Evolutionary conservation across 768 basidiomycete species (phyloP).

Genomic region (Rubroboletus pulcherrimus): DNA sequence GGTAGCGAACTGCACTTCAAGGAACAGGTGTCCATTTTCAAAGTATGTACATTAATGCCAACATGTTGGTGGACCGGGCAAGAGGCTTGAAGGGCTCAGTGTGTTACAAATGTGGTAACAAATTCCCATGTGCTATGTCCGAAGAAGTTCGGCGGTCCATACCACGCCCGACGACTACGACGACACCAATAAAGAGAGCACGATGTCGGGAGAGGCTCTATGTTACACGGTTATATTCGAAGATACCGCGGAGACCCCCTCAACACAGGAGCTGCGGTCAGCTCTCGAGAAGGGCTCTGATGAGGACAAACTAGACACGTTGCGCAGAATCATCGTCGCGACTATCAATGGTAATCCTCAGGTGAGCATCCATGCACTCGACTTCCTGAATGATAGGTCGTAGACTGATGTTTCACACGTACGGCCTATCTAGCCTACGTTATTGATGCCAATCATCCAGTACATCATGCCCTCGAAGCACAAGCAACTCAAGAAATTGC

Average conservation of each 20-base stretch:
- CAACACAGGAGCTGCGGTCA: constrained; percentile 76
- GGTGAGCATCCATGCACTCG: constrained; percentile 41
- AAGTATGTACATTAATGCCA: not conserved
- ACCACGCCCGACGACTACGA: constrained; percentile 7
- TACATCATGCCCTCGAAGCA: constrained; percentile 93
- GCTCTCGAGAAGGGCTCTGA: constrained; percentile 93
- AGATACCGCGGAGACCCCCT: constrained; percentile 67
- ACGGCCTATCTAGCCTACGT: constrained; percentile 53
- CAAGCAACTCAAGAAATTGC: constrained; percentile 94
- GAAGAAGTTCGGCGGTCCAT: not conserved
- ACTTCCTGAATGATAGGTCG: not conserved
- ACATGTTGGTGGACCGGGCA: not conserved
- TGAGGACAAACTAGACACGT: constrained; percentile 94
- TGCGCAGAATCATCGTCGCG: constrained; percentile 88
- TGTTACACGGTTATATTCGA: constrained; percentile 82
- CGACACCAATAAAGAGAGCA: constrained; percentile 10
- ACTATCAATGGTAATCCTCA: constrained; percentile 95
- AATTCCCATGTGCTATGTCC: constrained; percentile 2
- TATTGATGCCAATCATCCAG: constrained; percentile 99
- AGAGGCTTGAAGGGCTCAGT: not conserved
- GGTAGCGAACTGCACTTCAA: not conserved
- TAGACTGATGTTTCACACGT: not conserved
- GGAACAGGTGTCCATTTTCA: not conserved
- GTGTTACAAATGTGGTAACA: constrained; percentile 1
- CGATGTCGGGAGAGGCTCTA: constrained; percentile 49